Evolutionary conservation across 495 filamentous ascomycete species (phyloP), one percentile per base, ranked within the genome.

Genomic region (Hypoxylon subgilvum): DNA sequence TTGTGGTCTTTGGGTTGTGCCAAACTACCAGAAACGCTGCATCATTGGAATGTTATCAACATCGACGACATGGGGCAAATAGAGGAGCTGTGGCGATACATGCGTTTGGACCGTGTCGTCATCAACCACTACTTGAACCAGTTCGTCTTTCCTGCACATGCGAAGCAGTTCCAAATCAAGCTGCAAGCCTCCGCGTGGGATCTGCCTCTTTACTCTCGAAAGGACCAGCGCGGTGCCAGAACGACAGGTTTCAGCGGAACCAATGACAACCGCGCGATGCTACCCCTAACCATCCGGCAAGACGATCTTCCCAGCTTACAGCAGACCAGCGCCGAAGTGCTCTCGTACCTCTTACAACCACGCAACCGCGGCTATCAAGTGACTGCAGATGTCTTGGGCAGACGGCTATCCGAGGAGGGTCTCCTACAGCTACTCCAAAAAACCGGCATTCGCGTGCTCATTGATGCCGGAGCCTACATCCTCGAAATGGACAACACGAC

Each of bases 231-330:
- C 6, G n/a, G 32, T 8, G 39, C 57, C 17, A 60, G 62, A 27
- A 82, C 80, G 0, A 82, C 82, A 0, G 81, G 82, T 2, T 84
- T 84, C 59, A 80, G 76, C 34, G 82, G 82, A 0, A 84, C 81
- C 0, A 84, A 83, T 34, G 80, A 84, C 55, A 76, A 72, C 39
- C 67, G 76, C 14, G 44, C 53, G 1, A 71, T 81, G 68, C 63
- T 84, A 7, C 81, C 81, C 1, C 46, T 84, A 16, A 82, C 69
- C 0, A 80, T 84, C 46, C 72, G 67, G 19, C 82, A 84, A 52
- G 51, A 76, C 0, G 80, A 84, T 52, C 79, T 84, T 0, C 69
- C 70, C 0, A 52, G 62, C 3, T 50, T 83, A 4, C 62, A 59
- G 0, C 77, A 82, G 41, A 83, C 80, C 4, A 83, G 79, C 51